Base-by-base conservation (phyloP, 1,139 yeast species). In the Blastobotrys indianensis region DNA sequence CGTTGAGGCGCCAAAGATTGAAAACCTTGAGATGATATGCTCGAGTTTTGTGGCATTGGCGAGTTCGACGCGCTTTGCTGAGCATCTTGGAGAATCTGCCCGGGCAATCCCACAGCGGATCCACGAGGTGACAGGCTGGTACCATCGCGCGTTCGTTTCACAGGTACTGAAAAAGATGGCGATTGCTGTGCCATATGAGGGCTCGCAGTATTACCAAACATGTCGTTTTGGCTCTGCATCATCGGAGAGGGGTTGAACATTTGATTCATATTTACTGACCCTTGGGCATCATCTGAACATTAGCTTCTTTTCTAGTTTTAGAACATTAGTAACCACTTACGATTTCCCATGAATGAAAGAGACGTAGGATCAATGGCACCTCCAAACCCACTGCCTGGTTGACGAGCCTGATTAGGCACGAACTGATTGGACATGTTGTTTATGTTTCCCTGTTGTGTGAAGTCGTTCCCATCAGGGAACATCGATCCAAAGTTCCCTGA, bases 41-140 rank as follows among this genome's bases (percentile, higher is more conserved):
- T 11, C 10, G 16, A n/a, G 10, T 28, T 37, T 37, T 47, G 52
- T 17, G 47, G 44, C 45, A 48, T 42, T 8, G 58, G 56, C 4
- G 58, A 54, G 17, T 37, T 44, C 11, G 52, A 46, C 9, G 52
- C 55, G 40, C 52, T 50, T 33, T 28, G 20, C 30, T 55, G 60
- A 9, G 55, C 59, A 23, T 56, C 60, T 39, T 56, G 59, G 5
- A 56, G 40, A 39, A 56, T 43, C 46, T 56, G 60, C 2, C 53
- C 51, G 6, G 60, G 59, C 39, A 57, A 41, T 10, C 59, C 56
- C 8, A 57, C 52, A 9, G 57, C 55, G n/a, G 54, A 42, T 37
- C 51, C 56, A 9, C 48, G 51, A 7, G 56, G 56, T 2, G 58
- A 54, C 12, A 49, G 15, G 37, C 52, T 47, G 2, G 50, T 44